phyloP scores from a whole-genome alignment of 2,329 filamentous ascomycete genomes.

The Knufia fluminis region DNA sequence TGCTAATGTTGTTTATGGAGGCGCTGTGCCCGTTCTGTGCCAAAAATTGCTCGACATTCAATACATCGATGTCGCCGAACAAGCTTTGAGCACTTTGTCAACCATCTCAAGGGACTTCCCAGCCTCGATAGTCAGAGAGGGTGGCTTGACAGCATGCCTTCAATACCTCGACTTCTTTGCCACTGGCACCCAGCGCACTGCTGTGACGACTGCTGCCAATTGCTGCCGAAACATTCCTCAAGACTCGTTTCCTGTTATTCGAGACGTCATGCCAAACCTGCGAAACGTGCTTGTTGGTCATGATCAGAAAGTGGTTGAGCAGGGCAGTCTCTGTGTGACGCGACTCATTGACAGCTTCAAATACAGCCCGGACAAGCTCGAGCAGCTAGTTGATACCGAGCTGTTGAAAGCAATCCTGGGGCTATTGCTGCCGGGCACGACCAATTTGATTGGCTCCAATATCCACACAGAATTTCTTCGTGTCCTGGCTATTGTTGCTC shows the following conservation, averaged over 20 bases:
- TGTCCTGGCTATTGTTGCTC: constrained; percentile 80
- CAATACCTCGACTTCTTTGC: constrained; percentile 96
- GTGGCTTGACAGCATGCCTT: constrained; percentile 87
- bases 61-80: constrained; percentile 95
- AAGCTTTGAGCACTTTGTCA: constrained; percentile 89
- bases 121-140: constrained; percentile 87
- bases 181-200: constrained; percentile 90
- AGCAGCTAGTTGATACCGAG: constrained; percentile 83
- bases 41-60: constrained; percentile 92
- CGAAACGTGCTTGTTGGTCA: constrained; percentile 83
- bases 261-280: constrained; percentile 92
- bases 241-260: constrained; percentile 83
- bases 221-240: constrained; percentile 95
- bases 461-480: constrained; percentile 96
- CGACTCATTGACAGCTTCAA: constrained; percentile 96
- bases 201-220: constrained; percentile 94
- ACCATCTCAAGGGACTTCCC: constrained; percentile 98
- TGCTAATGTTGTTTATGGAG: constrained; percentile 93
- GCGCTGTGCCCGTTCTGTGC: constrained; percentile 86
- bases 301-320: constrained; percentile 93
- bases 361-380: constrained; percentile 74
- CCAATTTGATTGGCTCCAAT: constrained; percentile 84
- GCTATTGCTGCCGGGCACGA: constrained; percentile 83
- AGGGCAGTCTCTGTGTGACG: constrained; percentile 90
- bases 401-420: constrained; percentile 76